These are phyloP conservation scores for Celoporthe dispersa DNA, from an alignment of 2,329 filamentous ascomycete genomes.

Conservation along the genomic window DNA sequence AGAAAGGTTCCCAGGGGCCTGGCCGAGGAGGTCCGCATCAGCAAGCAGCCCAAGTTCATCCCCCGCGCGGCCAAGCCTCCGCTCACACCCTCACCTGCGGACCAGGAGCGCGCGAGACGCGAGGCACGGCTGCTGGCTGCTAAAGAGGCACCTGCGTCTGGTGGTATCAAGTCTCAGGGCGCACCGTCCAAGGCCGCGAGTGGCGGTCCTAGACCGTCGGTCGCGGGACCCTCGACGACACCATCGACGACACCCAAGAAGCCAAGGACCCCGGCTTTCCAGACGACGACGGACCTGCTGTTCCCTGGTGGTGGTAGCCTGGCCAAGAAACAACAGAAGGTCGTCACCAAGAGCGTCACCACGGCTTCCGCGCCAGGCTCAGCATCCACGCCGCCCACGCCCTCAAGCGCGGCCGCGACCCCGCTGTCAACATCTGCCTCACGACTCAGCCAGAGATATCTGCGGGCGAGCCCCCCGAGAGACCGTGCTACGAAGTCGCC, in stretches of 20 bases:
- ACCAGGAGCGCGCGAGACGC: slow-evolving; percentile 25
- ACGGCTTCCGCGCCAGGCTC: background rate
- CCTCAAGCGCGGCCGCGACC: background rate
- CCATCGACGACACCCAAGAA: background rate
- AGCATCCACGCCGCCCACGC: background rate
- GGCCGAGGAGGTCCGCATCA: slow-evolving; percentile 51
- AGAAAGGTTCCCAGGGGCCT: slow-evolving; percentile 1
- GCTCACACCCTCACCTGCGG: slow-evolving; percentile 2
- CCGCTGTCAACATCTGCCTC: background rate
- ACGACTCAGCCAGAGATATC: background rate
- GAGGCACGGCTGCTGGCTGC: slow-evolving; percentile 21
- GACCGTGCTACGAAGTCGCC: slow-evolving; percentile 28
- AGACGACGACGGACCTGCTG: background rate
- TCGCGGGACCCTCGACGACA: background rate
- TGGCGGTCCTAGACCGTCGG: background rate
- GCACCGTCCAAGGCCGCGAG: background rate
- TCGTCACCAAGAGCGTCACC: slow-evolving; percentile 15
- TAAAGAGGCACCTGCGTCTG: slow-evolving; percentile 23
- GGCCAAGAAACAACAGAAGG: slow-evolving; percentile 10
- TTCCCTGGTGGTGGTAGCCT: background rate
- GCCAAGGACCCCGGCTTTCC: background rate
- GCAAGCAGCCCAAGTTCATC: slow-evolving; percentile 44
- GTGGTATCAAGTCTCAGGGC: background rate
- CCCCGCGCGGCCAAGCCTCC: slow-evolving; percentile 8
- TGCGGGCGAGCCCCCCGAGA: background rate